Base-by-base conservation (phyloP, 805 yeast genomes). In the Yamadazyma sp. region DNA sequence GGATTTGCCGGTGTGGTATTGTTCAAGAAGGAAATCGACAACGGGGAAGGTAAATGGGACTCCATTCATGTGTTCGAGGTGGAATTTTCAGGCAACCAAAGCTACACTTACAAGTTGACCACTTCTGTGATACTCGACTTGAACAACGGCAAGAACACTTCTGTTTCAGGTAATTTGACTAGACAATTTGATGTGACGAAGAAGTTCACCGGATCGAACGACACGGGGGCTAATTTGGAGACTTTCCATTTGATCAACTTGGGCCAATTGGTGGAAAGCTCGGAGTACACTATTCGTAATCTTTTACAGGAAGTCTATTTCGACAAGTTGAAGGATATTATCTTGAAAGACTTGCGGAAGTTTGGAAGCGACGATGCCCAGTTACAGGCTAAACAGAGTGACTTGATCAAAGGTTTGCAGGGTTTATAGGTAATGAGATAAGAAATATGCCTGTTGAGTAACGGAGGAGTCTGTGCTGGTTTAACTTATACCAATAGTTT, bases 1-100 rank as follows among this genome's bases (percentile, higher is more conserved):
- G 86, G 85, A 1, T 88, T 91, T 67, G 96, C 97, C 3, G 98
- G 98, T 14, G 96, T 89, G 4, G 89, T 81, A 11, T 70, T 91
- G 42, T 72, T 91, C 56, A 86, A 93, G 65, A 91, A 91, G 60
- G 73, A 68, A 34, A 63, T 78, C 4, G 73, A 66, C 19, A 71
- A 64, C 43, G 55, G 55, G 23, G 53, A 59, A 20, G 85, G 90
- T 10, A 68, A 73, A 35, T 91, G 99, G 99, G 96, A 93, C 60
- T 80, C 93, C 37, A 85, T 91, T 46, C 98, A 91, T 59, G 98
- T 91, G 7, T 76, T 93, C 48, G 97, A 91, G 59, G 82, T 82
- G 6, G 60, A 59, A 6, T 71, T 73, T 0, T 70, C 66, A 30
- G 50, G 60, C 14, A 48, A 61, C 5, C 42, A 58, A 3, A 61